Conservation (phyloP, 768 basidiomycete species). For the Mycena filopes region DNA sequence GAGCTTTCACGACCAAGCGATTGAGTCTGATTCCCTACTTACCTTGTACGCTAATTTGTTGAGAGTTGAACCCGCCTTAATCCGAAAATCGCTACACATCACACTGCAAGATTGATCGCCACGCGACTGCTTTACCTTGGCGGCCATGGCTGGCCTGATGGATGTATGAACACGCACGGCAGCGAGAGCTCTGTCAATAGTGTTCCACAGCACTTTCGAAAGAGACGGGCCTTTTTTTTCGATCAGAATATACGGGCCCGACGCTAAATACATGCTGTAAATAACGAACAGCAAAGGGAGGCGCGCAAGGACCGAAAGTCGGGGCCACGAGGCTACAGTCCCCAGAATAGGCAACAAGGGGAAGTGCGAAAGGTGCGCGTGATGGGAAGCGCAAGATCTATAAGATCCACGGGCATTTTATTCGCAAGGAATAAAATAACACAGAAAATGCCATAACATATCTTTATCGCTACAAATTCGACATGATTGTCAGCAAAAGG, state of each 20-base stretch:
- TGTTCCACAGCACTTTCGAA: no score
- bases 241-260: constrained; percentile 1
- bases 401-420: constrained; percentile 18
- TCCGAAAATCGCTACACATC: no score
- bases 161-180: no score
- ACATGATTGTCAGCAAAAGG: constrained; percentile 24
- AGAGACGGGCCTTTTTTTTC: neutral
- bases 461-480: constrained; percentile 22
- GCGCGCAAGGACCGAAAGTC: no score
- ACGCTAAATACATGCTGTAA: neutral
- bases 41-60: no score
- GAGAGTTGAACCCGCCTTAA: no score
- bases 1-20: constrained; percentile 52
- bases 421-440: constrained; percentile 26
- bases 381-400: constrained; percentile 15
- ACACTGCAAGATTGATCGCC: no score
- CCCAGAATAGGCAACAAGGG: constrained; percentile 20
- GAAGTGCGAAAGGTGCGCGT: constrained; percentile 19
- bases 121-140: constrained; percentile 5
- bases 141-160: no score
- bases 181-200: no score
- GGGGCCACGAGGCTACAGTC: constrained; percentile 10
- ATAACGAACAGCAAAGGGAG: no score
- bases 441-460: constrained; percentile 28
- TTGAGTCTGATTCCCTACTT: constrained; percentile 1